Evolutionary conservation across 495 filamentous ascomycete species (phyloP).

Genomic region (Ascobolus immersus): DNA sequence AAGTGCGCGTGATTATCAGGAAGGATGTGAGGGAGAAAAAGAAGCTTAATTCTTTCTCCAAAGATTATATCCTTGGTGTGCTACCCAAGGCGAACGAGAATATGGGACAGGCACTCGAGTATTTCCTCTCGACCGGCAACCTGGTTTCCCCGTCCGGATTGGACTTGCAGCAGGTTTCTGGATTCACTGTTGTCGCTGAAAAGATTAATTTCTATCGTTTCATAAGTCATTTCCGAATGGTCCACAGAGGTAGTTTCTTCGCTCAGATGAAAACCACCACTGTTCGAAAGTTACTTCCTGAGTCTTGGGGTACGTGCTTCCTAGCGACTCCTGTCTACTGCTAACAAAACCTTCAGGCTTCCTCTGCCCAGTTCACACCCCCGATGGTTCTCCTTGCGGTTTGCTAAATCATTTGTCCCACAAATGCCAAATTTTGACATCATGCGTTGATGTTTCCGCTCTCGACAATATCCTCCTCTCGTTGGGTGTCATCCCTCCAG

Average conservation of each 20-base stretch:
- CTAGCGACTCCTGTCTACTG: background rate
- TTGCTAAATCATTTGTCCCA: slow-evolving; percentile 86
- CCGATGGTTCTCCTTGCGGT: slow-evolving; percentile 84
- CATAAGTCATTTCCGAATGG: slow-evolving; percentile 97
- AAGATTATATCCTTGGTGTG: slow-evolving; percentile 52
- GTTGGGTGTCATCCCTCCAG: slow-evolving; percentile 40
- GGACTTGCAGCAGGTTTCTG: slow-evolving; percentile 79
- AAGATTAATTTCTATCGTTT: slow-evolving; percentile 98
- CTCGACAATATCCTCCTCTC: slow-evolving; percentile 46
- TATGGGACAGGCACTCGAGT: slow-evolving; percentile 60
- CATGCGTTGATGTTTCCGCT: slow-evolving; percentile 38
- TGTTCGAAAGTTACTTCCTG: slow-evolving; percentile 78
- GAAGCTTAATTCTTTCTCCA: slow-evolving; percentile 21
- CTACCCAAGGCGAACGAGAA: slow-evolving; percentile 66
- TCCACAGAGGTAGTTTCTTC: slow-evolving; percentile 96
- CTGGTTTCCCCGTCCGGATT: slow-evolving; percentile 70
- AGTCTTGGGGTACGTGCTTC: slow-evolving; percentile 53
- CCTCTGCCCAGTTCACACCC: slow-evolving; percentile 88
- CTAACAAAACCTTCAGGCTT: slow-evolving; percentile 24
- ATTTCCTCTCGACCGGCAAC: slow-evolving; percentile 92
- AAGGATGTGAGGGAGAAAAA: slow-evolving; percentile 35
- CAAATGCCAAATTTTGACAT: slow-evolving; percentile 71
- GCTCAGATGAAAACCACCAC: slow-evolving; percentile 92
- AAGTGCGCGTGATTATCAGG: slow-evolving; percentile 31
- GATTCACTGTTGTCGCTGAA: slow-evolving; percentile 88